Percentiles rank a stretch among this genome's conserved stretches.
Conservation (phyloP, 805 yeast genomes). For the Hanseniaspora pseudoguilliermondii region DNA sequence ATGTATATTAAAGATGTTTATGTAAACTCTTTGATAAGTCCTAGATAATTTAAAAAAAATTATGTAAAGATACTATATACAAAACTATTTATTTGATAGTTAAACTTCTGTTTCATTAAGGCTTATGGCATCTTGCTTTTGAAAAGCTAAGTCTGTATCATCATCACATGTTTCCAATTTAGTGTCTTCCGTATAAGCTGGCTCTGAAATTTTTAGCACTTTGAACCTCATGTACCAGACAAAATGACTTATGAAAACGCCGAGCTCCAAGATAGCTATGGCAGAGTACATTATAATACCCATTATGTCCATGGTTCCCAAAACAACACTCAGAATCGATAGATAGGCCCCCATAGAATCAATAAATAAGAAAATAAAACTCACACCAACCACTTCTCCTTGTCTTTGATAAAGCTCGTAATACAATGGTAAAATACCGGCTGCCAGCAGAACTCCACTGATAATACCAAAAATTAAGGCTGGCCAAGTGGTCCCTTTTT, state of each 20-base stretch:
- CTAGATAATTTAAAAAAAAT: too few relatives aligned
- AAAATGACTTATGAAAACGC: slow-evolving; percentile 57
- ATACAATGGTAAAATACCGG: slow-evolving; percentile 81
- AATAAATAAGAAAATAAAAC: slow-evolving; percentile 60
- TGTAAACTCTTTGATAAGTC: too few relatives aligned
- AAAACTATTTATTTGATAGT: background rate
- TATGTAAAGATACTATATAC: background rate
- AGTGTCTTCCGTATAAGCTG: background rate
- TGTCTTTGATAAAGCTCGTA: slow-evolving; percentile 64
- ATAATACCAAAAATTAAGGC: slow-evolving; percentile 63
- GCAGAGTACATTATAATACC: slow-evolving; percentile 65
- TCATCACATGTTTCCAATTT: background rate
- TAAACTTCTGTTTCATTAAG: background rate
- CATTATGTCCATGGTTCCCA: slow-evolving; percentile 61
- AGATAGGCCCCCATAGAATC: slow-evolving; percentile 77
- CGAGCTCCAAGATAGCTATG: slow-evolving; percentile 63
- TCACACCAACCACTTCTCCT: slow-evolving; percentile 82
- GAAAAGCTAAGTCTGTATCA: background rate
- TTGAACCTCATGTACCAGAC: slow-evolving; percentile 50
- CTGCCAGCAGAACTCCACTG: slow-evolving; percentile 61
- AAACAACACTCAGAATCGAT: slow-evolving; percentile 48
- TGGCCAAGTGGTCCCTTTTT: slow-evolving; percentile 57
- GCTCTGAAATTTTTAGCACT: slow-evolving; percentile 17
- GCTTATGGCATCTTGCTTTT: background rate
- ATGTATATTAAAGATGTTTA: too few relatives aligned